phyloP scores from a whole-genome alignment of 2,329 filamentous ascomycete species.

The Bipolaris gigantea region DNA sequence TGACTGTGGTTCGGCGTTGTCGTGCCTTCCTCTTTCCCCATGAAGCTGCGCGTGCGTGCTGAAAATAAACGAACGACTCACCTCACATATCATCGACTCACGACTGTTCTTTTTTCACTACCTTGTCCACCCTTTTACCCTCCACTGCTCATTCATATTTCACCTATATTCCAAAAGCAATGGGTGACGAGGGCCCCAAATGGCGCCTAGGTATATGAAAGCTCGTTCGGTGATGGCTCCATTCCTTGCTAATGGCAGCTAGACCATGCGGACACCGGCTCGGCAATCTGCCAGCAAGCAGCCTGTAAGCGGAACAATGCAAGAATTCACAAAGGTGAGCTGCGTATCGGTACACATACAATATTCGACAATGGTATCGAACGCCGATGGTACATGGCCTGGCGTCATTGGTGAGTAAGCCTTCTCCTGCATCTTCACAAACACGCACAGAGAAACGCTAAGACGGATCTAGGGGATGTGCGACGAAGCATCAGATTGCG shows the following conservation, averaged over 20 bases:
- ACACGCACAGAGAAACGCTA: neutral
- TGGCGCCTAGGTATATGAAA: slow-evolving; percentile 17
- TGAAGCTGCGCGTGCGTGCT: neutral
- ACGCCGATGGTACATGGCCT: slow-evolving; percentile 62
- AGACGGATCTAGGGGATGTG: slow-evolving; percentile 69
- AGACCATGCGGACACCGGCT: slow-evolving; percentile 16
- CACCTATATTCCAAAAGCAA: neutral
- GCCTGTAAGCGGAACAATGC: slow-evolving; percentile 67
- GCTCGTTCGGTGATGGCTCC: neutral
- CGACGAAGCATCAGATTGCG: slow-evolving; percentile 71
- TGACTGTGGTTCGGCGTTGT: neutral
- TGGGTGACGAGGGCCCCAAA: slow-evolving; percentile 15
- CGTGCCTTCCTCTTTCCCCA: slow-evolving; percentile 3
- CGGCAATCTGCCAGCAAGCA: slow-evolving; percentile 61
- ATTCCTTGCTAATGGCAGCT: neutral
- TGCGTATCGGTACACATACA: slow-evolving; percentile 66
- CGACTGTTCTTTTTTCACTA: neutral
- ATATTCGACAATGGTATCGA: slow-evolving; percentile 63
- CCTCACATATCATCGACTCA: neutral
- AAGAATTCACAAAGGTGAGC: slow-evolving; percentile 70
- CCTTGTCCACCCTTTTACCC: too few relatives aligned
- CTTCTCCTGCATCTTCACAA: neutral
- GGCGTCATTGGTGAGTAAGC: slow-evolving; percentile 77
- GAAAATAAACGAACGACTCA: neutral
- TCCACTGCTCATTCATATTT: too few relatives aligned